These are phyloP conservation scores for Claviceps sp. DNA, from an alignment of 2,329 filamentous ascomycete genomes.

Conservation along the genomic window DNA sequence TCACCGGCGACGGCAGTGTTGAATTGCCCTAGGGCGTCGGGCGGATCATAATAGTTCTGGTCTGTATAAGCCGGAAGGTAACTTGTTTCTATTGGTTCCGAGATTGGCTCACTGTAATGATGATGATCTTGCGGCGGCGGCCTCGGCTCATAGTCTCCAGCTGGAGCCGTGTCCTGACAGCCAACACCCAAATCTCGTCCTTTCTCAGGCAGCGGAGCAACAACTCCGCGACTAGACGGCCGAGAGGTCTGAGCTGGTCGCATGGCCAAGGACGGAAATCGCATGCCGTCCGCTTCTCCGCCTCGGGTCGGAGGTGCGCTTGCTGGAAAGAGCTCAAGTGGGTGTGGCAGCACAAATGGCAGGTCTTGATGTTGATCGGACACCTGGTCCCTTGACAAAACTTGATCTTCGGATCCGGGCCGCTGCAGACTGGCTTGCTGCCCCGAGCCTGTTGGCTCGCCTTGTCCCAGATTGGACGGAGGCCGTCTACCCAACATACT, in stretches of 20 bases:
- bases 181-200: not conserved
- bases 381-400: not conserved
- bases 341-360: not conserved
- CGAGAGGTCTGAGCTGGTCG: not conserved
- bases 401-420: not conserved
- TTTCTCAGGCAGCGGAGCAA: not conserved
- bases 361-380: not conserved
- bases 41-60: not conserved
- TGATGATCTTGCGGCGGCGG: not conserved
- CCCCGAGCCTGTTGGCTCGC: not conserved
- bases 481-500: constrained; percentile 15
- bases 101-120: not conserved
- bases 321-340: not conserved
- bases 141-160: not conserved
- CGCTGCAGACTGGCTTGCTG: not conserved
- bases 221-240: not conserved
- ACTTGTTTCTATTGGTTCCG: not conserved
- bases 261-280: too few relatives aligned
- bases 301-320: not conserved
- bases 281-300: not conserved
- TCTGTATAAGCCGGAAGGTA: not conserved
- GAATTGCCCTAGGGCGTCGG: not conserved
- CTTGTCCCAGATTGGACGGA: constrained; percentile 8
- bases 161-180: not conserved
- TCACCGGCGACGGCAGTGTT: not conserved